Evolutionary conservation across 2,329 filamentous ascomycete species (phyloP).

Genomic region (Ambrosiella xylebori): DNA sequence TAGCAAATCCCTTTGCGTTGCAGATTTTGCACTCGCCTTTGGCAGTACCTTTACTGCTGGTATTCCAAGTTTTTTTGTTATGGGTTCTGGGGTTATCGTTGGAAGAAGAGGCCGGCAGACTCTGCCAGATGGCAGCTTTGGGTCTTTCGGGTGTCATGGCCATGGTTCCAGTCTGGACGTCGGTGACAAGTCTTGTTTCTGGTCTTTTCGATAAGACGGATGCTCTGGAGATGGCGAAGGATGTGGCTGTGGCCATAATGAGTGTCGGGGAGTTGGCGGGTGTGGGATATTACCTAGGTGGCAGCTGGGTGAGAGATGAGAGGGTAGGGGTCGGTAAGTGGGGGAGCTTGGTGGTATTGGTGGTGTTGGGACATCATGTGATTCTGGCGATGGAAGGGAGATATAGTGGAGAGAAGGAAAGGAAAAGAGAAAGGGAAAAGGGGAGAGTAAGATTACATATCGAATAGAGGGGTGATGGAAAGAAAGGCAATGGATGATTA

Average conservation of each 20-base stretch:
- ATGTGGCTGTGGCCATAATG: neutral
- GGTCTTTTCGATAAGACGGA: neutral
- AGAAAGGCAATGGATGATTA: too few relatives aligned
- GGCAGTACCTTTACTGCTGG: slow-evolving; percentile 7
- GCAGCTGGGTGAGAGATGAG: slow-evolving; percentile 11
- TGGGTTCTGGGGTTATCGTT: neutral
- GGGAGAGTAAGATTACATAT: too few relatives aligned
- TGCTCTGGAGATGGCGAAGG: neutral
- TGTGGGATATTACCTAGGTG: slow-evolving; percentile 9
- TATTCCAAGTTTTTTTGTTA: slow-evolving; percentile 4
- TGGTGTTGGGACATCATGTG: slow-evolving; percentile 8
- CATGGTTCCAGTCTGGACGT: slow-evolving; percentile 11
- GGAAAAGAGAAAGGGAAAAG: too few relatives aligned
- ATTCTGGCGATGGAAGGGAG: neutral
- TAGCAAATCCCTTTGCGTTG: slow-evolving; percentile 7
- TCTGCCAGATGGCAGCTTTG: slow-evolving; percentile 9
- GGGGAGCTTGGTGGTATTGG: slow-evolving; percentile 5
- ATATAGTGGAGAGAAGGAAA: neutral
- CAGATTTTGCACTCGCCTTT: slow-evolving; percentile 10
- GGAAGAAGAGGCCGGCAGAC: slow-evolving; percentile 5
- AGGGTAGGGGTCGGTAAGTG: slow-evolving; percentile 8
- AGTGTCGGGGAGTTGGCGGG: slow-evolving; percentile 8
- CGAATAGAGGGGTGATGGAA: too few relatives aligned
- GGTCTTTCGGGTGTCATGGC: slow-evolving; percentile 10
- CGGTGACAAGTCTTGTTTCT: slow-evolving; percentile 2